A percentile compares a stretch with the other conserved stretches of the same genome.
These are phyloP conservation scores for Amaranthus hypochondriacus DNA, from an alignment of 148 eudicot species.

Conservation along the genomic window DNA sequence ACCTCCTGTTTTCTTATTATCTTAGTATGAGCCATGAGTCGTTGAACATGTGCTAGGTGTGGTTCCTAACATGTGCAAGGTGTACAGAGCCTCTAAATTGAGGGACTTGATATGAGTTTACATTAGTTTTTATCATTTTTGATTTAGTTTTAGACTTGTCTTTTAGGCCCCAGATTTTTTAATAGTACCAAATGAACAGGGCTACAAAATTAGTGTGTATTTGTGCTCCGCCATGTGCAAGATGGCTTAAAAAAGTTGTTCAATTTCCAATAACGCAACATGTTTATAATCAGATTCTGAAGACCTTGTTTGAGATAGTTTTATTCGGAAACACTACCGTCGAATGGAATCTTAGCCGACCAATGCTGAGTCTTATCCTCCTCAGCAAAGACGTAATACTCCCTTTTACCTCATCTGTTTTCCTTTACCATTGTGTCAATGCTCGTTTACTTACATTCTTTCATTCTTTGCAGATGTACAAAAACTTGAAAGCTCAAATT, in stretches of 20 bases:
- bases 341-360: slow-evolving; percentile 74
- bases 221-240: too few relatives aligned
- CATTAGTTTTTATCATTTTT: too few relatives aligned
- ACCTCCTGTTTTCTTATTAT: neutral
- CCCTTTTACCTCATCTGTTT: neutral
- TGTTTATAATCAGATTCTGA: slow-evolving; percentile 49
- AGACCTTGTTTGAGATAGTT: slow-evolving; percentile 76
- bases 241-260: too few relatives aligned
- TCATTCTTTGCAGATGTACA: slow-evolving; percentile 35
- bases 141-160: too few relatives aligned
- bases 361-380: slow-evolving; percentile 87
- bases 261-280: neutral
- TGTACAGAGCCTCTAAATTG: too few relatives aligned
- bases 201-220: too few relatives aligned
- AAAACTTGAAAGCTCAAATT: slow-evolving; percentile 42
- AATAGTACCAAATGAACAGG: too few relatives aligned
- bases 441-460: neutral
- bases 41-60: too few relatives aligned
- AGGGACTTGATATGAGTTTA: too few relatives aligned
- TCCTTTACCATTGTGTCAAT: neutral
- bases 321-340: slow-evolving; percentile 63
- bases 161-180: too few relatives aligned
- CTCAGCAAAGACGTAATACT: slow-evolving; percentile 69
- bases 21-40: neutral
- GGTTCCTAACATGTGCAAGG: too few relatives aligned